Evolutionary conservation across 345 rosid genomes (phyloP), one percentile per base, ranked within the genome.

Genomic region (Sonneratia caseolaris): DNA sequence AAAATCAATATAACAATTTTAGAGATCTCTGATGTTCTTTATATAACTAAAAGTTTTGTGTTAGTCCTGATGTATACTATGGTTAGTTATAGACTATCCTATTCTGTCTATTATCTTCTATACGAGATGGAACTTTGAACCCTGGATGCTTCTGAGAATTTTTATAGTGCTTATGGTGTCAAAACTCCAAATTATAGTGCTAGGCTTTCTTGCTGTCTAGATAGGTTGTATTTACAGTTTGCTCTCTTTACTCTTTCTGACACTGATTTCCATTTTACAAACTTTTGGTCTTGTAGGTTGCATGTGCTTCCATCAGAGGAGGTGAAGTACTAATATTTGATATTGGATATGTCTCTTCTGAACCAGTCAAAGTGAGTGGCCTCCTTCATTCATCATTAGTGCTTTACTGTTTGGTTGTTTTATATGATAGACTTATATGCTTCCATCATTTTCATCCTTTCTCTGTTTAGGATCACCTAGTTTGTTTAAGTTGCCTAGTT

Each of bases 291-390:
- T 47, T 76, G 48, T 76, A 95, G 99, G 90, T 95, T 75, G 99
- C 84, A 68, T 92, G 96, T 73, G 68, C 91, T 70, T 92, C 98
- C 48, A 70, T 74, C 77, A 85, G 78, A 81, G 80, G 59, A 27
- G 81, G 84, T 53, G 87, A 84, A 80, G 90, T 89, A 42, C 79
- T 75, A 5, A 79, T 95, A 71, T 95, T 84, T 56, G 97, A 95
- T 77, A 82, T 95, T 78, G 86, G 96, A 73, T 92, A 88, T 76
- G 64, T 87, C 64, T 90, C 98, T 74, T 74, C 89, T n/a, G 78
- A 86, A 69, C 98, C 98, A 51, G 76, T 79, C 70, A 86, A 88
- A 82, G 99, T 89, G 82, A 80, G 89, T 73, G 40, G 40, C 74
- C 53, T 45, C 32, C 15, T 37, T 70, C 35, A 35, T 53, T 61